Conservation (phyloP, 495 filamentous ascomycete species). For the Daldinia decipiens region DNA sequence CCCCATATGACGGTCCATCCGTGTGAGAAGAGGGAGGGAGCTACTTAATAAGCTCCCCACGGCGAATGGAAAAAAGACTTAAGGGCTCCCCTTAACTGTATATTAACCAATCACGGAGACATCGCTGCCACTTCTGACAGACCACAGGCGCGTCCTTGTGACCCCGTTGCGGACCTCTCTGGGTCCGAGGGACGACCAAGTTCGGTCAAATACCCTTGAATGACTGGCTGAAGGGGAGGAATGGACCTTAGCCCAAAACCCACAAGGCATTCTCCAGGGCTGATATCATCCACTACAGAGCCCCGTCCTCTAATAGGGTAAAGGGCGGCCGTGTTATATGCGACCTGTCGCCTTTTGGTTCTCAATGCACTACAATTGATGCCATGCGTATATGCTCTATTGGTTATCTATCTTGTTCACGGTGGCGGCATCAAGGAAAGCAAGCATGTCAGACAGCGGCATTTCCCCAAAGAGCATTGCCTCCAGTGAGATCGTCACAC, state of each 20-base stretch:
- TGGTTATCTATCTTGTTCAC: constrained; percentile 21
- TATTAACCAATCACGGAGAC: constrained; percentile 14
- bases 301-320: constrained; percentile 29
- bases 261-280: constrained; percentile 32
- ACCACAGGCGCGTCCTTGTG: constrained; percentile 30
- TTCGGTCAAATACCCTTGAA: constrained; percentile 25
- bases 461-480: constrained; percentile 14
- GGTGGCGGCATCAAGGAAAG: constrained; percentile 28
- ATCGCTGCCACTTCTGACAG: constrained; percentile 18
- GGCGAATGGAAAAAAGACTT: background rate
- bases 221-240: constrained; percentile 19
- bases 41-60: constrained; percentile 6
- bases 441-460: constrained; percentile 39
- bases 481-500: constrained; percentile 9
- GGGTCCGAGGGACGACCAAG: constrained; percentile 27
- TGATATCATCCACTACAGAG: constrained; percentile 25
- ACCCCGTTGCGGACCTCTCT: constrained; percentile 24
- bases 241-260: constrained; percentile 20
- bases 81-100: constrained; percentile 11
- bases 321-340: constrained; percentile 32
- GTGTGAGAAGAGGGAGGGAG: background rate
- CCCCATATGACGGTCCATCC: background rate
- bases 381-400: constrained; percentile 42
- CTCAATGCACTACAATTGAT: constrained; percentile 34
- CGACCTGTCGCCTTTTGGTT: constrained; percentile 32